Conservation (phyloP, 2,329 filamentous ascomycete species). For the Colletotrichum camelliae region DNA sequence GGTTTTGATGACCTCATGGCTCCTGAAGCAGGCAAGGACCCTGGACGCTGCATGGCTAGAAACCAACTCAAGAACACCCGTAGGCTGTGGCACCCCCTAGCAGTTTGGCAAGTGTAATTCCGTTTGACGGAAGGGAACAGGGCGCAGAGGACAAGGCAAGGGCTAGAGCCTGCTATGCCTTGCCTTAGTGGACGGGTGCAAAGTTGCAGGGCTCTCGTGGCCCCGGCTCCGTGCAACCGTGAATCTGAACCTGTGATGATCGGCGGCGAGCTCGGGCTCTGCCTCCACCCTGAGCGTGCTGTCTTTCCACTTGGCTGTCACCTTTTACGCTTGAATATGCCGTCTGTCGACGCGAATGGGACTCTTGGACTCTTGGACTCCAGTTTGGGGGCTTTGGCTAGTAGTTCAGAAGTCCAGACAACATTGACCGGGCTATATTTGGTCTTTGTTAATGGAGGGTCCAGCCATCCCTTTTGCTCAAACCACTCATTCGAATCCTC, state of each 20-base stretch:
- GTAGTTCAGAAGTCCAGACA: neutral
- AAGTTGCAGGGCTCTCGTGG: slow-evolving; percentile 5
- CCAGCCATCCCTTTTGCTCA: neutral
- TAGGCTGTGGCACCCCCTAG: neutral
- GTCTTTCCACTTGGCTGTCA: neutral
- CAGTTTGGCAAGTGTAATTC: neutral
- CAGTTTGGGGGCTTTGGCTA: neutral
- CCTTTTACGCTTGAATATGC: neutral
- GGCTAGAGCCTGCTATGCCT: neutral
- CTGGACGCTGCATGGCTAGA: neutral
- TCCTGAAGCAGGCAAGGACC: slow-evolving; percentile 4
- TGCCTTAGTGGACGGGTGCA: neutral
- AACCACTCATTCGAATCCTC: neutral
- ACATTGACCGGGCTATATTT: neutral
- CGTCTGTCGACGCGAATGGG: neutral
- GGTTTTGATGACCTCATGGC: slow-evolving; percentile 18
- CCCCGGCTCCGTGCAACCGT: slow-evolving; percentile 10
- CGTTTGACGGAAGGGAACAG: neutral
- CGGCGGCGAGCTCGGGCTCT: slow-evolving; percentile 9
- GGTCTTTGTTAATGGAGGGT: neutral
- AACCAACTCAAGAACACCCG: neutral
- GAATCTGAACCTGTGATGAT: slow-evolving; percentile 16
- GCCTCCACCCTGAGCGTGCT: neutral
- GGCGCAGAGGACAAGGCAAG: neutral
- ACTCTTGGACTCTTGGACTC: neutral